Evolutionary conservation across 257 asterid genomes (phyloP).

Genomic region (Plantago major): DNA sequence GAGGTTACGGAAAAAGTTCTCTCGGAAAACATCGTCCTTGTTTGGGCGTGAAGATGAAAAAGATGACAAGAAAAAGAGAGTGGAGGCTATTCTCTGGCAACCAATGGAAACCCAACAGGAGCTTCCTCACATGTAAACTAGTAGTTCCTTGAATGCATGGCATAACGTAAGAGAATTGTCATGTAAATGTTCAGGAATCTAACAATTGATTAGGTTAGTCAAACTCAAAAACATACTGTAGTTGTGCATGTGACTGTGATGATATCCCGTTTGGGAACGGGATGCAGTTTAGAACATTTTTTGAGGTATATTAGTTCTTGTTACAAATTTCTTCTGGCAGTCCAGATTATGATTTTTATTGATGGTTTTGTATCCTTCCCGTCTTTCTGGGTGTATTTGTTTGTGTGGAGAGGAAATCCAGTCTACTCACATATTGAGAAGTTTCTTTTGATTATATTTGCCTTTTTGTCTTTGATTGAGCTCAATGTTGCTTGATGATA

Average conservation of each 20-base stretch:
- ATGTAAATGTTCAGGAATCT: conserved; percentile 33
- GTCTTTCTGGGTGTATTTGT: neutral
- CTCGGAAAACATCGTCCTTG: conserved; percentile 47
- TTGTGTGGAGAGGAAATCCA: neutral
- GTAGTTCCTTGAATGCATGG: conserved; percentile 45
- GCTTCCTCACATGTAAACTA: conserved; percentile 80
- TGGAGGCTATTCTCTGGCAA: conserved; percentile 69
- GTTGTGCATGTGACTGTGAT: conserved; percentile 56
- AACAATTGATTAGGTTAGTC: conserved; percentile 61
- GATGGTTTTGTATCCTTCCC: conserved; percentile 26
- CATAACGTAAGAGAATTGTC: conserved; percentile 22
- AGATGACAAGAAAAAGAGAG: conserved; percentile 91
- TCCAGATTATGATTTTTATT: conserved; percentile 25
- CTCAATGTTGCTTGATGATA: neutral
- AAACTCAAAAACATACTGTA: conserved; percentile 44
- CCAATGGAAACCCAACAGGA: conserved; percentile 74
- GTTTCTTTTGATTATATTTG: too few species aligned
- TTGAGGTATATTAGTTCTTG: conserved; percentile 44
- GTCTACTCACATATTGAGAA: neutral
- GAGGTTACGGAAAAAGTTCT: conserved; percentile 61
- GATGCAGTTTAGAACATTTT: conserved; percentile 47
- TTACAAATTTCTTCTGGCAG: conserved; percentile 26
- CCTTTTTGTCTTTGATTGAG: neutral
- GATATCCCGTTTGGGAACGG: conserved; percentile 42
- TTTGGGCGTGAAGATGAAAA: conserved; percentile 76